These are phyloP conservation scores for Leptographium radiaticola DNA, from an alignment of 2,329 filamentous ascomycete species.

Conservation along the genomic window DNA sequence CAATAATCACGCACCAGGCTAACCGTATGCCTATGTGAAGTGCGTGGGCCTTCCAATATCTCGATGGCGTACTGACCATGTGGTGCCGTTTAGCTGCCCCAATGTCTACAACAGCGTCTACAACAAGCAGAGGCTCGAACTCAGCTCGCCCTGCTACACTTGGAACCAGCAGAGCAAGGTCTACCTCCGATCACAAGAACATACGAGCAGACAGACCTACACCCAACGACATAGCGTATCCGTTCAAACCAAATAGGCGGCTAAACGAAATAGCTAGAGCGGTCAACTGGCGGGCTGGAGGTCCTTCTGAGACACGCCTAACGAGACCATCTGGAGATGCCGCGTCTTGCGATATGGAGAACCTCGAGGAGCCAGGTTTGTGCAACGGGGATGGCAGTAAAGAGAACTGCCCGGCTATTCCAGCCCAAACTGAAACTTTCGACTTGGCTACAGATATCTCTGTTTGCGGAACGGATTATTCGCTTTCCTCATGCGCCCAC, in stretches of 20 bases:
- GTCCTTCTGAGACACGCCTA: not conserved
- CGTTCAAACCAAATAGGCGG: not conserved
- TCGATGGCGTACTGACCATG: not conserved
- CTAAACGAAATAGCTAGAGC: not conserved
- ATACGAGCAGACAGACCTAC: not conserved
- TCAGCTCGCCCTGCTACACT: too few relatives aligned
- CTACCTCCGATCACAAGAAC: not conserved
- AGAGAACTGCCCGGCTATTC: not conserved
- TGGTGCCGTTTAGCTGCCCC: not conserved
- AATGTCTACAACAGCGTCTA: too few relatives aligned
- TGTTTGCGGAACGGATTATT: not conserved
- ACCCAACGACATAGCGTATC: not conserved
- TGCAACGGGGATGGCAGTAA: not conserved
- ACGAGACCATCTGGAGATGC: not conserved
- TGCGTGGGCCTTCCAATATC: not conserved
- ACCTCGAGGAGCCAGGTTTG: not conserved
- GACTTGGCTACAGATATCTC: not conserved
- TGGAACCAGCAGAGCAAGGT: not conserved
- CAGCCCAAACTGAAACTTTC: not conserved
- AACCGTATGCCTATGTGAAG: not conserved
- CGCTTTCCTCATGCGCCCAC: not conserved
- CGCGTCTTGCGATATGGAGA: not conserved
- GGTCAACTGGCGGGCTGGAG: slow-evolving; percentile 1
- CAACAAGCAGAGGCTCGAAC: not conserved
- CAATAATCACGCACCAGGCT: too few relatives aligned